phyloP scores from a whole-genome alignment of 495 filamentous ascomycete genomes.

The Aspergillus diversus region DNA sequence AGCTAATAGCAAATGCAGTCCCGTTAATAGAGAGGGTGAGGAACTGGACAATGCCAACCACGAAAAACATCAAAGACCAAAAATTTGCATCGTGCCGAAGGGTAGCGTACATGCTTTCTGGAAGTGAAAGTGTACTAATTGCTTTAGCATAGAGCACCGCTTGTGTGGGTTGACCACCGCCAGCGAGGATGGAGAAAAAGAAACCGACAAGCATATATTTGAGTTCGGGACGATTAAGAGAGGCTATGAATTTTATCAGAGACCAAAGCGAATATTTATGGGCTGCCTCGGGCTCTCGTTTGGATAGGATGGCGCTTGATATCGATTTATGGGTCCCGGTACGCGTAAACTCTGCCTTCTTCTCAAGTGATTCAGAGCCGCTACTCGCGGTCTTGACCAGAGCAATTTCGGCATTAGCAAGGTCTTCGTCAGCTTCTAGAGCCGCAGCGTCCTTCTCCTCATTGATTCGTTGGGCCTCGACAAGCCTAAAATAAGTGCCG shows the following conservation, averaged over 20 bases:
- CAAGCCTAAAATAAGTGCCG: slow-evolving; percentile 73
- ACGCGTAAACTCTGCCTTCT: slow-evolving; percentile 41
- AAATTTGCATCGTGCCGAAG: slow-evolving; percentile 76
- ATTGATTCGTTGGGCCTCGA: slow-evolving; percentile 79
- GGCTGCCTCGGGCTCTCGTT: slow-evolving; percentile 47
- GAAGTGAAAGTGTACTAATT: slow-evolving; percentile 67
- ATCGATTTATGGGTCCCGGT: slow-evolving; percentile 68
- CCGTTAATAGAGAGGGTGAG: slow-evolving; percentile 71
- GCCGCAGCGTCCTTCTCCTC: slow-evolving; percentile 61
- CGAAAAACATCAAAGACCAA: slow-evolving; percentile 93
- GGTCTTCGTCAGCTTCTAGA: slow-evolving; percentile 32
- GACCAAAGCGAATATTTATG: slow-evolving; percentile 77
- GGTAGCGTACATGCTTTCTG: slow-evolving; percentile 43
- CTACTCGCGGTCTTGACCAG: slow-evolving; percentile 39
- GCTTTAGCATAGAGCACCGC: slow-evolving; percentile 90
- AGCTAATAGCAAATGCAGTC: slow-evolving; percentile 79
- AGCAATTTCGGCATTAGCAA: slow-evolving; percentile 31
- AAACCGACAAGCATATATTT: slow-evolving; percentile 76
- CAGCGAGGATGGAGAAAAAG: slow-evolving; percentile 76
- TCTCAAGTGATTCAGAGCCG: slow-evolving; percentile 24
- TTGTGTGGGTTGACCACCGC: slow-evolving; percentile 83
- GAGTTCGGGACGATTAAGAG: slow-evolving; percentile 80
- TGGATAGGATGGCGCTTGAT: slow-evolving; percentile 71
- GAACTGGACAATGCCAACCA: slow-evolving; percentile 82
- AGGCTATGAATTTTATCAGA: slow-evolving; percentile 79